Conservation (phyloP, 2,329 filamentous ascomycete species). For the Meredithiella fracta region DNA sequence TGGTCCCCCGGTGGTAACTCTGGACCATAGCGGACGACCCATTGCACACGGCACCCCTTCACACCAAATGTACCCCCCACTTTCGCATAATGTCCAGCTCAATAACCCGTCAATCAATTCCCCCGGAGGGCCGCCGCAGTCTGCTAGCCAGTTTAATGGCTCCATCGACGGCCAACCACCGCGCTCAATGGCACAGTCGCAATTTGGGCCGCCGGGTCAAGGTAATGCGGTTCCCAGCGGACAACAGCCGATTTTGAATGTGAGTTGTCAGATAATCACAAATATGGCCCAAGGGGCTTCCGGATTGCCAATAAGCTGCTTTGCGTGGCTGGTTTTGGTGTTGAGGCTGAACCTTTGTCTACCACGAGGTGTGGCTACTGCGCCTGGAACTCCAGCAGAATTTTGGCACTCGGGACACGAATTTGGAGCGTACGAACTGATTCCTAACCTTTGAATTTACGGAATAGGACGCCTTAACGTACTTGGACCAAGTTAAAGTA, state of each 20-base stretch:
- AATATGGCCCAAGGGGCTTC: too few species aligned
- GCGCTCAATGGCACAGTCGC: constrained; percentile 13
- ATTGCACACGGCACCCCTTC: constrained; percentile 33
- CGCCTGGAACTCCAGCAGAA: neutral
- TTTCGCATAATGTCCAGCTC: constrained; percentile 34
- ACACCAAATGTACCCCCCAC: constrained; percentile 42
- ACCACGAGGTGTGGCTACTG: neutral
- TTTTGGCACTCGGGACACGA: neutral
- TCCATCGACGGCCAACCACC: neutral
- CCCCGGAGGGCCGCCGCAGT: constrained; percentile 36
- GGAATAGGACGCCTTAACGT: constrained; percentile 61
- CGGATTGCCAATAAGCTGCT: too few species aligned
- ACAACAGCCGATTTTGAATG: constrained; percentile 33
- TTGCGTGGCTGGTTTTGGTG: too few species aligned
- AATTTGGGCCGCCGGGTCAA: constrained; percentile 10
- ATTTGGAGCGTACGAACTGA: too few species aligned
- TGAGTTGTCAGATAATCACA: constrained; percentile 22
- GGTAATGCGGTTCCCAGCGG: constrained; percentile 25
- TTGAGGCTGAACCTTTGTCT: too few species aligned
- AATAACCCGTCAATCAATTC: constrained; percentile 36
- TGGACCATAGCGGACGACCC: constrained; percentile 34
- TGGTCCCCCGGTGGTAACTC: constrained; percentile 31
- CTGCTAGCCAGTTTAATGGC: neutral
- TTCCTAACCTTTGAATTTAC: neutral
- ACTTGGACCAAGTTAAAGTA: constrained; percentile 95